These are phyloP conservation scores for Meyerozyma elateridarum DNA, from an alignment of 1,139 yeast species.

Conservation along the genomic window DNA sequence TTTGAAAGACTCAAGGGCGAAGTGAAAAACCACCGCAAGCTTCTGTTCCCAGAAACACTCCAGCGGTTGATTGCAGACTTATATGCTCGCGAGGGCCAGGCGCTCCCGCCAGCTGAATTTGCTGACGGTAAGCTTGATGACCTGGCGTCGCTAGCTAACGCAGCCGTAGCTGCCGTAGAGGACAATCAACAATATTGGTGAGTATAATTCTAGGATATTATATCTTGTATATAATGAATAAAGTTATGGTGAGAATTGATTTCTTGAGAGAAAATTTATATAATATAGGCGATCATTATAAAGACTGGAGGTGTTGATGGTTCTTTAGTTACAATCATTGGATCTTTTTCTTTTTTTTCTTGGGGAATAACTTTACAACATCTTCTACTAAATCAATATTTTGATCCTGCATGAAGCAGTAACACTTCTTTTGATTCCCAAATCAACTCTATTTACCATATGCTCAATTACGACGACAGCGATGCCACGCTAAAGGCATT, in stretches of 20 bases:
- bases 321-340: too few relatives aligned
- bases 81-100: conserved; percentile 11
- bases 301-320: too few relatives aligned
- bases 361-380: too few relatives aligned
- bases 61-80: conserved; percentile 20
- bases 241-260: too few relatives aligned
- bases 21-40: conserved; percentile 25
- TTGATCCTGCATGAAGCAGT: conserved; percentile 1
- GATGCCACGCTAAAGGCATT: conserved; percentile 12
- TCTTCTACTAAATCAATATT: not conserved
- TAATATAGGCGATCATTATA: too few relatives aligned
- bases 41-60: conserved; percentile 20
- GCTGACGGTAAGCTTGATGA: conserved; percentile 2
- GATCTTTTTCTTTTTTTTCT: too few relatives aligned
- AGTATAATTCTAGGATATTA: too few relatives aligned
- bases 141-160: conserved; percentile 1
- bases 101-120: conserved; percentile 3
- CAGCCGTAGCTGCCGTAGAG: conserved; percentile 4
- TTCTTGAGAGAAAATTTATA: too few relatives aligned
- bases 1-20: conserved; percentile 32
- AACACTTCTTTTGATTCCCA: not conserved
- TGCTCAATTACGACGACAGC: conserved; percentile 14
- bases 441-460: conserved; percentile 4
- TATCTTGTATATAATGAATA: too few relatives aligned
- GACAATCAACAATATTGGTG: conserved; percentile 3